These are phyloP conservation scores for Pleodorina starrii DNA, from an alignment of 139 green algal species.

Conservation along the genomic window DNA sequence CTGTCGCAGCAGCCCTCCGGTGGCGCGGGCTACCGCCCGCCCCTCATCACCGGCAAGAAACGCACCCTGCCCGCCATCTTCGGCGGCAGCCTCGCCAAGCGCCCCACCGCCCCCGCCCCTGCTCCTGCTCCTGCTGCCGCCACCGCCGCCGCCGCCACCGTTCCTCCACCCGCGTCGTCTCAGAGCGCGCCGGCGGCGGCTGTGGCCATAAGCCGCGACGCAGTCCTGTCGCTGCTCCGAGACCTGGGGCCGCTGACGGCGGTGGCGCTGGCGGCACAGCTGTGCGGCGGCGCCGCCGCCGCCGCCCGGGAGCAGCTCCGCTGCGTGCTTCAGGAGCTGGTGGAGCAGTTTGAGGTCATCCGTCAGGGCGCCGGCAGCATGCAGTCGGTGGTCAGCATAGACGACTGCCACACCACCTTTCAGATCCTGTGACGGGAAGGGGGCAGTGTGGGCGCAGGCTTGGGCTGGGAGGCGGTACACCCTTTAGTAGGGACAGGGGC, in stretches of 20 bases:
- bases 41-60: not conserved
- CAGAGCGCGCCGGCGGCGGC: not conserved
- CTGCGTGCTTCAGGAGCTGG: slow-evolving; percentile 10
- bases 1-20: not conserved
- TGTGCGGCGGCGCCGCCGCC: not conserved
- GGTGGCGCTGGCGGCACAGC: not conserved
- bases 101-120: not conserved
- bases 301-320: not conserved
- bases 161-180: not conserved
- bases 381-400: not conserved
- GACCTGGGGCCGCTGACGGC: slow-evolving; percentile 2
- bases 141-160: not conserved
- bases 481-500: too few species aligned
- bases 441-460: too few species aligned
- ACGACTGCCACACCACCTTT: slow-evolving; percentile 30
- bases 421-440: slow-evolving; percentile 29
- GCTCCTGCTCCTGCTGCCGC: not conserved
- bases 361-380: not conserved
- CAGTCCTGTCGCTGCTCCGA: not conserved
- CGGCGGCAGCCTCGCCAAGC: slow-evolving; percentile 3
- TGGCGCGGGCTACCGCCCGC: not conserved
- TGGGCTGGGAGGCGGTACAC: too few species aligned
- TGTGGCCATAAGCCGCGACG: not conserved
- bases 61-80: slow-evolving; percentile 4
- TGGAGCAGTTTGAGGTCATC: slow-evolving; percentile 33